Base-by-base conservation (phyloP, 805 yeast species). In the Torulaspora delbrueckii region DNA sequence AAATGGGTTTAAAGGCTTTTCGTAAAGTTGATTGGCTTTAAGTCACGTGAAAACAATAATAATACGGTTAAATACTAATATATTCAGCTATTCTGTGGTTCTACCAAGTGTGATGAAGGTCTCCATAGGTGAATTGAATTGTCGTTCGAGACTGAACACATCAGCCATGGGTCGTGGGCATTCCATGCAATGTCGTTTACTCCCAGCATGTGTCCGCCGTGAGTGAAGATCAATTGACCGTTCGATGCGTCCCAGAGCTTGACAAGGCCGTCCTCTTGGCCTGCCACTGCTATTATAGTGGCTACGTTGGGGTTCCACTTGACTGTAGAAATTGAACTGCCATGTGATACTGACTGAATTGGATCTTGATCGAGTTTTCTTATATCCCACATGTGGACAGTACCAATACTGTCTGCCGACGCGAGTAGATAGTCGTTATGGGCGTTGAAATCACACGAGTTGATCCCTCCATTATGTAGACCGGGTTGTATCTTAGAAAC, bases 131-230 rank as follows among this genome's bases (percentile, higher is more conserved):
- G 96, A n/a, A 89, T 67, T 1, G 90, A 78, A 60, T 90, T 90
- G 59, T 90, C 96, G 56, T 84, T 88, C 0, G 87, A 79, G 4
- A 85, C 91, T 57, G 88, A 81, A 3, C 87, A 82, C 30, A 88
- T 52, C 75, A 83, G 72, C 77, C 83, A 77, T 3, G 79, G 77
- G 46, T 79, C 85, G 47, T 80, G 80, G 0, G 79, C 76, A 46
- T 86, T 84, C 97, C 97, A 90, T 27, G 79, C 75, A 24, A 88
- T 66, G 56, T 89, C 97, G 53, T 84, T 85, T 2, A 90, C 86
- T 3, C 91, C 89, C n/a, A 84, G 70, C 76, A 83, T 75, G 63
- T 90, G 98, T 0, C 97, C 97, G 3, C 81, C 83, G 65, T 90
- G 98, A 3, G 74, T 72, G 59, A 90, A 89, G 6, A 79, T 37